phyloP scores from a whole-genome alignment of 1,139 yeast species.

The Arxiozyma slooffiae region DNA sequence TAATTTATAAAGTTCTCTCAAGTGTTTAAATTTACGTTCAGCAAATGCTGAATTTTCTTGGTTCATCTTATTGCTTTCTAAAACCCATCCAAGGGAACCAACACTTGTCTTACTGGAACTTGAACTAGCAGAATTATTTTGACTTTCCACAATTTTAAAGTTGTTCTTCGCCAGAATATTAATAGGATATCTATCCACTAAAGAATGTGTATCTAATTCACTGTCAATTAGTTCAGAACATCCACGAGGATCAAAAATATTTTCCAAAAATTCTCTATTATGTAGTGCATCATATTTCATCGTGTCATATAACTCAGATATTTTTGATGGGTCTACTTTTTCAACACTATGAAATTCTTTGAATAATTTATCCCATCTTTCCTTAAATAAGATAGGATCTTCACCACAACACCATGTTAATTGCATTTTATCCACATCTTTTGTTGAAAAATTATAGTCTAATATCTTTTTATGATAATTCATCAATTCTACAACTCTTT shows the following conservation, averaged over 20 bases:
- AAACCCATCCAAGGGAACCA: conserved; percentile 69
- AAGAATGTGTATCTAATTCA: conserved; percentile 49
- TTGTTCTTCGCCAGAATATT: conserved; percentile 68
- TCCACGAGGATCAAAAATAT: conserved; percentile 63
- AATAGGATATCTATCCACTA: conserved; percentile 73
- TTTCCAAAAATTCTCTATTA: conserved; percentile 78
- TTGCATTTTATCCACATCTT: conserved; percentile 62
- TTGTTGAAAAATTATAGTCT: conserved; percentile 67
- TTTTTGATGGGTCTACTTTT: conserved; percentile 95
- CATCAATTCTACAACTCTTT: conserved; percentile 92
- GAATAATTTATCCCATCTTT: conserved; percentile 95
- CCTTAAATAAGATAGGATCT: conserved; percentile 80
- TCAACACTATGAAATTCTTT: conserved; percentile 88
- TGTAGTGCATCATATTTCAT: conserved; percentile 98
- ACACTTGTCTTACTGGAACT: conserved; percentile 38
- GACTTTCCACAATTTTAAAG: conserved; percentile 38
- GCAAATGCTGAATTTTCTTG: conserved; percentile 56
- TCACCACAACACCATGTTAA: conserved; percentile 94
- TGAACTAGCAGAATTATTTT: conserved; percentile 13
- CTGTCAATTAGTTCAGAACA: conserved; percentile 42
- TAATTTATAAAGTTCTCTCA: conserved; percentile 79
- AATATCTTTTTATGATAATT: conserved; percentile 78
- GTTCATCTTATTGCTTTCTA: conserved; percentile 40
- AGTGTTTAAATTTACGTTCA: conserved; percentile 64
- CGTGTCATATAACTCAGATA: conserved; percentile 92